A percentile compares a stretch with the other conserved stretches of the same genome.
These are phyloP conservation scores for Geotrichum europaeum DNA, from an alignment of 1,139 yeast species.

Conservation along the genomic window DNA sequence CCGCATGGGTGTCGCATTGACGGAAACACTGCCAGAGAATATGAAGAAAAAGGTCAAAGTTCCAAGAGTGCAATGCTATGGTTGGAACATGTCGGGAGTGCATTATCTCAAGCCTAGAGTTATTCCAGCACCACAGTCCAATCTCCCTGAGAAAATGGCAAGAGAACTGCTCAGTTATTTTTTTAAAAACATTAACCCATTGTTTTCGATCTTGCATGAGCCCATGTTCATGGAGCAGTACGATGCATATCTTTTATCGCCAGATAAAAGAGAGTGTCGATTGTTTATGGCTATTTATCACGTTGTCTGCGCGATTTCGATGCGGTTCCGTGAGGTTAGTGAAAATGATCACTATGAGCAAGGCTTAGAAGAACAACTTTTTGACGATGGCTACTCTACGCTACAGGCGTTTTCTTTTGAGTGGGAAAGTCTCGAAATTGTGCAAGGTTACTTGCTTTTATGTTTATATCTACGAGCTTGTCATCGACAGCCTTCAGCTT, in stretches of 20 bases:
- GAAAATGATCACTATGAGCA: slow-evolving; percentile 30
- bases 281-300: slow-evolving; percentile 50
- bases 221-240: slow-evolving; percentile 50
- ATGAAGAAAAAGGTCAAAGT: slow-evolving; percentile 39
- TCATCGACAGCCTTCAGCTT: slow-evolving; percentile 54
- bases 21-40: slow-evolving; percentile 23
- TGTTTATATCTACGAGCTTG: slow-evolving; percentile 49
- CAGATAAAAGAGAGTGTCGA: slow-evolving; percentile 29
- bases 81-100: slow-evolving; percentile 62
- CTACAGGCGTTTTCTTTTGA: slow-evolving; percentile 50
- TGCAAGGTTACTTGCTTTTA: slow-evolving; percentile 57
- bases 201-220: slow-evolving; percentile 51
- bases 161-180: slow-evolving; percentile 39
- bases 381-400: slow-evolving; percentile 46
- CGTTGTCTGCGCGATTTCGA: slow-evolving; percentile 46
- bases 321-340: slow-evolving; percentile 49
- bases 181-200: slow-evolving; percentile 49
- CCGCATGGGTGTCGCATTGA: slow-evolving; percentile 15
- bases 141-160: slow-evolving; percentile 17
- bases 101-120: slow-evolving; percentile 43
- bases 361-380: slow-evolving; percentile 48
- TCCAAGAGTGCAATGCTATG: slow-evolving; percentile 57
- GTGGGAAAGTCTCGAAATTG: slow-evolving; percentile 62
- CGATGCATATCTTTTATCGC: slow-evolving; percentile 35
- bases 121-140: slow-evolving; percentile 33